A percentile compares a stretch with the other conserved stretches of the same genome.
phyloP scores from a whole-genome alignment of 2,329 filamentous ascomycete genomes.

The Penicillium palitans region DNA sequence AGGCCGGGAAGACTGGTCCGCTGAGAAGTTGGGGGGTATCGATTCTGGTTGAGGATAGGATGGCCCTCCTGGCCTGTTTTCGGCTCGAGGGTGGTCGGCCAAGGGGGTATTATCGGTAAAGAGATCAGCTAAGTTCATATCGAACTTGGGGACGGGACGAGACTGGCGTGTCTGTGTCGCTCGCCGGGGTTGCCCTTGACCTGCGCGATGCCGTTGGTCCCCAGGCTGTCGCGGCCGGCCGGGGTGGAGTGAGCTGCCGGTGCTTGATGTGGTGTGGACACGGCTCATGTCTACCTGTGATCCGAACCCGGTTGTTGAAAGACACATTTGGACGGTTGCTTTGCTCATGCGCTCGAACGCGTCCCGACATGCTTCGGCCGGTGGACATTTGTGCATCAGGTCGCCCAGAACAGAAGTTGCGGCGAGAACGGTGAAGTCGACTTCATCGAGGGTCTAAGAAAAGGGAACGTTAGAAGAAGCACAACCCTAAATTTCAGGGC shows the following conservation, averaged over 20 bases:
- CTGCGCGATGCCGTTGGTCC: constrained; percentile 25
- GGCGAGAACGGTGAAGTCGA: constrained; percentile 93
- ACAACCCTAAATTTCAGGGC: not conserved
- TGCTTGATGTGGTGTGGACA: constrained; percentile 21
- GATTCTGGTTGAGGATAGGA: constrained; percentile 28
- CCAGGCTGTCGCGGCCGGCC: constrained; percentile 21
- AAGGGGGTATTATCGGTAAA: constrained; percentile 49
- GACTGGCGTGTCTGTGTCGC: constrained; percentile 38
- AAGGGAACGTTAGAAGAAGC: constrained; percentile 11
- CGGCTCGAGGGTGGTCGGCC: constrained; percentile 38
- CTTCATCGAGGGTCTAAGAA: constrained; percentile 78
- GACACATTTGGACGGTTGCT: constrained; percentile 92
- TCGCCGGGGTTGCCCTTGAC: constrained; percentile 33
- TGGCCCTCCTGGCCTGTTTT: constrained; percentile 29
- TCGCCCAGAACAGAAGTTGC: constrained; percentile 91
- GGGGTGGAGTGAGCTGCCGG: constrained; percentile 12
- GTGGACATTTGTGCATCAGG: constrained; percentile 90
- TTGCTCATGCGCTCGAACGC: constrained; percentile 94
- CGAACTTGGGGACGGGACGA: constrained; percentile 56
- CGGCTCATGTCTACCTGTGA: constrained; percentile 37
- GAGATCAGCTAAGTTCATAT: constrained; percentile 57
- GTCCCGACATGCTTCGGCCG: constrained; percentile 89
- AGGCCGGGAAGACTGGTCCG: constrained; percentile 26
- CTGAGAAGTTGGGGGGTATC: constrained; percentile 24
- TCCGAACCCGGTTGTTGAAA: constrained; percentile 81